phyloP scores from a whole-genome alignment of 345 rosid genomes.

The Pelargonium nanum region DNA sequence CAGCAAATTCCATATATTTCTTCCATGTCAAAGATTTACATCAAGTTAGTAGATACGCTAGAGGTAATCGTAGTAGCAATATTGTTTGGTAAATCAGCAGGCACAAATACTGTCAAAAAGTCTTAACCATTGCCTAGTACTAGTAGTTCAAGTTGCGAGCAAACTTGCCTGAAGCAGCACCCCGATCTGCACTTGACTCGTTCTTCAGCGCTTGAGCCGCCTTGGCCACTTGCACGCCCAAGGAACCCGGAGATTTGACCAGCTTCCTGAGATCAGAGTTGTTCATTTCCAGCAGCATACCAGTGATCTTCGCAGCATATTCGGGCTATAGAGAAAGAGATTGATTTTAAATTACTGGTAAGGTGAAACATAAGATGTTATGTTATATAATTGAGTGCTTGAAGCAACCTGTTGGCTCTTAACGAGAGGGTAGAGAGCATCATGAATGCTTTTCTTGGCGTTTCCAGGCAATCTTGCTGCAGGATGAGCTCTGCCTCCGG shows the following conservation, averaged over 20 bases:
- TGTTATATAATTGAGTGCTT: too few relatives aligned
- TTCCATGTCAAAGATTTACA: not conserved
- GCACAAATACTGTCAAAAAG: too few relatives aligned
- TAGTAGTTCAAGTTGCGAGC: slow-evolving; percentile 13
- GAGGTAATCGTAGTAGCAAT: not conserved
- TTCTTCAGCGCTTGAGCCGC: slow-evolving; percentile 17
- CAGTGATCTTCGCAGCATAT: slow-evolving; percentile 7
- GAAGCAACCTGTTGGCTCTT: slow-evolving; percentile 17
- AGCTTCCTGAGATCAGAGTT: slow-evolving; percentile 11
- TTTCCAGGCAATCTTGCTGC: slow-evolving; percentile 4
- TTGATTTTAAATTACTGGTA: not conserved
- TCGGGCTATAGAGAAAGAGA: slow-evolving; percentile 15
- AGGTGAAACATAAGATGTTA: not conserved
- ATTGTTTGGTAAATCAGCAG: not conserved
- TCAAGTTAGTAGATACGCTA: not conserved
- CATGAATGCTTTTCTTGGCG: slow-evolving; percentile 3
- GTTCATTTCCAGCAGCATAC: slow-evolving; percentile 15
- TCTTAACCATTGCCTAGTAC: too few relatives aligned
- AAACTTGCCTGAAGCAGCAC: slow-evolving; percentile 4
- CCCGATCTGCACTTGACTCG: slow-evolving; percentile 8
- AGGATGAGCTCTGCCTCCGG: not conserved
- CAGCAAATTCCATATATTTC: too few relatives aligned
- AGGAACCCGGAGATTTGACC: slow-evolving; percentile 7
- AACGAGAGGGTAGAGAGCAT: slow-evolving; percentile 8
- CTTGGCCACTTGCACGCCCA: slow-evolving; percentile 12